Percentiles rank a stretch among this genome's conserved stretches.
Conservation (phyloP, 345 rosid genomes). For the Eucalyptus viminalis region DNA sequence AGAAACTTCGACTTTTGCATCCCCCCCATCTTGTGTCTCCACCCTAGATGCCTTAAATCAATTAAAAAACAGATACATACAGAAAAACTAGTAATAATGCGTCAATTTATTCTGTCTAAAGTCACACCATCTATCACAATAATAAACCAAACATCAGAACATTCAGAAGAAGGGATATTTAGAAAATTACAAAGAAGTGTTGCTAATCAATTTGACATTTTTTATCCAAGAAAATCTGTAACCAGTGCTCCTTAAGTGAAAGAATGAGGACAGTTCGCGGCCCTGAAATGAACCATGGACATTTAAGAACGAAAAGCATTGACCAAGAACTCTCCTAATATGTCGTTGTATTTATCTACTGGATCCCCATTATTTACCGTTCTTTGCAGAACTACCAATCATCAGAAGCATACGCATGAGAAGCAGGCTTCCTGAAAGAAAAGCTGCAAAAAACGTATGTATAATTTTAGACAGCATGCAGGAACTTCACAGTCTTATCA, state of each 20-base stretch:
- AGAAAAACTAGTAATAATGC: neutral
- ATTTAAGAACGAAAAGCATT: neutral
- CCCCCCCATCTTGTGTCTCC: slow-evolving; percentile 98
- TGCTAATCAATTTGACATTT: neutral
- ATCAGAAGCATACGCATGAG: neutral
- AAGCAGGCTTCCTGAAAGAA: neutral
- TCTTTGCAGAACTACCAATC: neutral
- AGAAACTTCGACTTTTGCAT: slow-evolving; percentile 88
- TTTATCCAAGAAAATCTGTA: neutral
- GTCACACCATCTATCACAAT: neutral
- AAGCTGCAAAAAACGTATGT: neutral
- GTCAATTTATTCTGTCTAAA: neutral
- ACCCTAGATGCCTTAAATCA: slow-evolving; percentile 44
- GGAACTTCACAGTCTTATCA: neutral
- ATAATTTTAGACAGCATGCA: neutral
- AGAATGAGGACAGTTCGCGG: neutral
- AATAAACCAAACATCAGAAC: neutral
- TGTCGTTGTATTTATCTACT: neutral
- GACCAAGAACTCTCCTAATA: neutral
- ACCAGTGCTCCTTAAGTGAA: neutral
- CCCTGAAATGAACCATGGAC: neutral
- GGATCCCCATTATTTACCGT: neutral
- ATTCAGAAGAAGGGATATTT: neutral
- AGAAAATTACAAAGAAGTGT: neutral
- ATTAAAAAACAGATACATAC: neutral